Base-by-base conservation (phyloP, 306 rosid genomes). In the Trichosanthes truncata region DNA sequence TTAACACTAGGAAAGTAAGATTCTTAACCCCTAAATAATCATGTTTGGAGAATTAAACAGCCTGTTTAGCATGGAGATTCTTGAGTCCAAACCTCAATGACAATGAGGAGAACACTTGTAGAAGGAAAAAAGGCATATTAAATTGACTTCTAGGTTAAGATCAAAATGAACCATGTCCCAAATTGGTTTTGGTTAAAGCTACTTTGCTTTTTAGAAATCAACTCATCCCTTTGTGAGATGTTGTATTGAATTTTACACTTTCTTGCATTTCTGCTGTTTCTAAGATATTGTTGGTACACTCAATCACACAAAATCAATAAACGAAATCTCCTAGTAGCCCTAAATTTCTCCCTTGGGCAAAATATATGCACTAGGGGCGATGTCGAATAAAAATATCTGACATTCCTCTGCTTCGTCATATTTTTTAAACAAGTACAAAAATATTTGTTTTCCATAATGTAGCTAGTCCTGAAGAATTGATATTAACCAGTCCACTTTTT, bases 1-100 rank as follows among this genome's bases (percentile, higher is more conserved):
- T 77, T 60, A 77, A 9, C 29, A 76, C 20, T 33, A 49, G 79
- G 79, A 56, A 78, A 78, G 56, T 40, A 15, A 38, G 80, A 78
- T 57, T 63, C 80, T 57, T 25, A 78, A 41, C 43, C 71, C 49
- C 40, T 76, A 76, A 74, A 72, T 45, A 72, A 72, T 18, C 60
- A 74, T 53, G 15, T 76, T 52, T 76, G 65, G 36, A 76, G 67
- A 48, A 52, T 35, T 55, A 21, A 76, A 76, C 79, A 53, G 66
- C 66, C 68, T 56, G 80, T n/a, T 55, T 17, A 74, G 29, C 68
- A 38, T 35, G 67, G 23, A 56, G 67, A 76, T 57, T 55, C 49
- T 76, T 2, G 29, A 33, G 65, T 52, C 48, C 48, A 75, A 75
- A 49, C 46, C 79, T 33, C 61, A 48, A 72, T 45, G 20, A 66